A percentile compares a stretch with the other conserved stretches of the same genome.
phyloP scores from a whole-genome alignment of 805 yeast species.

The Saturnispora bothae region DNA sequence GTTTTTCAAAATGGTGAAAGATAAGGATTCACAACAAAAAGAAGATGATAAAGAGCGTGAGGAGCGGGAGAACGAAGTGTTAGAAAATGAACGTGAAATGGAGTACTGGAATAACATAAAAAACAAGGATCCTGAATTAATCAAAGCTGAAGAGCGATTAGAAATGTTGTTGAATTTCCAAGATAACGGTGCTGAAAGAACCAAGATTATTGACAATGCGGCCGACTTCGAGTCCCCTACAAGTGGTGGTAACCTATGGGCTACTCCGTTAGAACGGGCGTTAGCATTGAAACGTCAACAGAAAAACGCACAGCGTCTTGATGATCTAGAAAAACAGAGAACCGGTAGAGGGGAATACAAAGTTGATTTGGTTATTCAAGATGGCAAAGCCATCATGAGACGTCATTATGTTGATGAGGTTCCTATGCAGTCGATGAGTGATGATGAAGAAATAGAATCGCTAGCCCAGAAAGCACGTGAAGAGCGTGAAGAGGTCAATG shows the following conservation, averaged over 20 bases:
- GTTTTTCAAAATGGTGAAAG: conserved; percentile 50
- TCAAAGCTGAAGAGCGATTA: conserved; percentile 62
- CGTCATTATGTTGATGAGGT: conserved; percentile 26
- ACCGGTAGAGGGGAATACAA: conserved; percentile 67
- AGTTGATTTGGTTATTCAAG: conserved; percentile 64
- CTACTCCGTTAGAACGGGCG: conserved; percentile 79
- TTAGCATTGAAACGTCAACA: conserved; percentile 81
- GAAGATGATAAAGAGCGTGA: conserved; percentile 27
- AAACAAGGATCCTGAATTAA: conserved; percentile 45
- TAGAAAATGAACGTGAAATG: conserved; percentile 34
- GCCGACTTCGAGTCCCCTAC: conserved; percentile 65
- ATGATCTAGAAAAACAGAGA: conserved; percentile 45
- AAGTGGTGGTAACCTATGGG: conserved; percentile 54
- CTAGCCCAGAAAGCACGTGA: conserved; percentile 26
- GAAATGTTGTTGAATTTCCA: conserved; percentile 72
- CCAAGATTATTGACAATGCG: conserved; percentile 86
- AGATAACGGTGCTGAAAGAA: conserved; percentile 78
- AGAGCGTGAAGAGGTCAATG: conserved; percentile 23
- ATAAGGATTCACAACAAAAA: conserved; percentile 29
- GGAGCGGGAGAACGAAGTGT: conserved; percentile 30
- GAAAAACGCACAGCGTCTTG: conserved; percentile 52
- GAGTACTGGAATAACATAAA: conserved; percentile 32
- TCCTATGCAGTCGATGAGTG: conserved; percentile 12
- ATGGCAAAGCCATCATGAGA: conserved; percentile 67
- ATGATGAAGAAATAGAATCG: conserved; percentile 29